A percentile compares a stretch with the other conserved stretches of the same genome.
phyloP scores from a whole-genome alignment of 2,329 filamentous ascomycete species.

The Zasmidium cellare region DNA sequence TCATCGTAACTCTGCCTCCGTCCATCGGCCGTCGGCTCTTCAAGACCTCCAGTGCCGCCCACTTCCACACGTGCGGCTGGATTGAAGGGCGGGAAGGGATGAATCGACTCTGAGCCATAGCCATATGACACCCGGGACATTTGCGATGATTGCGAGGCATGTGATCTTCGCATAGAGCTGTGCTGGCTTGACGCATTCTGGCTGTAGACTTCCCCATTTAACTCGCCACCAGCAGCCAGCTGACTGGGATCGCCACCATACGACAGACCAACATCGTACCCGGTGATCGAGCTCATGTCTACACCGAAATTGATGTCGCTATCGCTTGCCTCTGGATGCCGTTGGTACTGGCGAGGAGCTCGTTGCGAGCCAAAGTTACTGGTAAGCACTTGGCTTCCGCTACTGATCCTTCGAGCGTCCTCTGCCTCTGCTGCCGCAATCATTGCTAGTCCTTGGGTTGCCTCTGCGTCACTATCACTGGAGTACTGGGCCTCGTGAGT shows the following conservation, averaged over 20 bases:
- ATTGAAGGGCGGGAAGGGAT: constrained; percentile 56
- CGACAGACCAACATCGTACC: constrained; percentile 62
- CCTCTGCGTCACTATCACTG: constrained; percentile 87
- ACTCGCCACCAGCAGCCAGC: constrained; percentile 37
- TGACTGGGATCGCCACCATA: constrained; percentile 57
- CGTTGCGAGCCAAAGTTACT: constrained; percentile 42
- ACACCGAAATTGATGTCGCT: constrained; percentile 71
- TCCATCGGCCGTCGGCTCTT: constrained; percentile 64
- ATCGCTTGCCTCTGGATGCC: constrained; percentile 60
- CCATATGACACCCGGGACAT: constrained; percentile 46
- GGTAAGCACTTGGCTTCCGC: constrained; percentile 52
- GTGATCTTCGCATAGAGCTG: constrained; percentile 47
- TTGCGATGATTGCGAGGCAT: constrained; percentile 44
- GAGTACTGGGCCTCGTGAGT: constrained; percentile 51
- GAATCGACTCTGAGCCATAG: constrained; percentile 48
- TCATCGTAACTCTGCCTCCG: constrained; percentile 87
- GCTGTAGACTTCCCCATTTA: constrained; percentile 36
- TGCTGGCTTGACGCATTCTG: constrained; percentile 44
- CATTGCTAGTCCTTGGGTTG: constrained; percentile 77
- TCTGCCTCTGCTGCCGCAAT: constrained; percentile 79
- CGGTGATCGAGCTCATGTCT: constrained; percentile 73
- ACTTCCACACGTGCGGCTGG: constrained; percentile 76
- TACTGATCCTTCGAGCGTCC: constrained; percentile 59
- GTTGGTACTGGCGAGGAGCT: constrained; percentile 30
- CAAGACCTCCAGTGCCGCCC: constrained; percentile 83